phyloP scores from a whole-genome alignment of 352 stramenopile genomes.

The Aphanomyces euteiches region DNA sequence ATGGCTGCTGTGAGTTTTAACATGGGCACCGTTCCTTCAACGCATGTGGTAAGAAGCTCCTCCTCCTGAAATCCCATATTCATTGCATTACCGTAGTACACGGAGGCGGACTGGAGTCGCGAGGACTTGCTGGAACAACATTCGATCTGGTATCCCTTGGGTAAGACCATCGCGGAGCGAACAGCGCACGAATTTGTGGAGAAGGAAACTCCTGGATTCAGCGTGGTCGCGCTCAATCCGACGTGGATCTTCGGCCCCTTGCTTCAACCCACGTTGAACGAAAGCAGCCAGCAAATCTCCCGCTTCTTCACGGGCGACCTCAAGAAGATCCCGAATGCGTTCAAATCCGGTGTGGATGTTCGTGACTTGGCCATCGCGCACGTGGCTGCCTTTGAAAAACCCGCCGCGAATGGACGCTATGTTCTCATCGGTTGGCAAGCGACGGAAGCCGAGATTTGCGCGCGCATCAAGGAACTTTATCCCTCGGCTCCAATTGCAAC shows the following conservation, averaged over 20 bases:
- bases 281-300: slow-evolving; percentile 29
- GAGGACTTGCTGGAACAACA: slow-evolving; percentile 28
- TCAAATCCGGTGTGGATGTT: slow-evolving; percentile 55
- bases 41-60: slow-evolving; percentile 14
- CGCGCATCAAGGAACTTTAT: background rate
- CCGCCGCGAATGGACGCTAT: slow-evolving; percentile 75
- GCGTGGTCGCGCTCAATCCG: slow-evolving; percentile 30
- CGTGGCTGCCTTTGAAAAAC: slow-evolving; percentile 77
- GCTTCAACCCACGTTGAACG: slow-evolving; percentile 29
- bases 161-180: slow-evolving; percentile 31
- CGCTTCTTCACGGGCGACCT: slow-evolving; percentile 24
- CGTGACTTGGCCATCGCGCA: slow-evolving; percentile 77
- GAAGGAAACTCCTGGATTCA: slow-evolving; percentile 24
- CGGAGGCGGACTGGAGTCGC: slow-evolving; percentile 29
- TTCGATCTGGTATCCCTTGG: slow-evolving; percentile 32
- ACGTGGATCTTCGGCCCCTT: slow-evolving; percentile 33
- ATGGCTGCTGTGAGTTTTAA: slow-evolving; percentile 30
- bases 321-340: background rate
- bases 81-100: slow-evolving; percentile 6
- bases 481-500: background rate
- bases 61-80: background rate
- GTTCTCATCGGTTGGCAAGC: slow-evolving; percentile 78
- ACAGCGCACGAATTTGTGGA: slow-evolving; percentile 26
- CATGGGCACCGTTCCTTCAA: background rate
- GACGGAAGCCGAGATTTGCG: slow-evolving; percentile 85